Percentiles rank a stretch among this genome's conserved stretches.
These are phyloP conservation scores for Aspergillus sclerotioniger DNA, from an alignment of 495 filamentous ascomycete genomes.

Conservation along the genomic window DNA sequence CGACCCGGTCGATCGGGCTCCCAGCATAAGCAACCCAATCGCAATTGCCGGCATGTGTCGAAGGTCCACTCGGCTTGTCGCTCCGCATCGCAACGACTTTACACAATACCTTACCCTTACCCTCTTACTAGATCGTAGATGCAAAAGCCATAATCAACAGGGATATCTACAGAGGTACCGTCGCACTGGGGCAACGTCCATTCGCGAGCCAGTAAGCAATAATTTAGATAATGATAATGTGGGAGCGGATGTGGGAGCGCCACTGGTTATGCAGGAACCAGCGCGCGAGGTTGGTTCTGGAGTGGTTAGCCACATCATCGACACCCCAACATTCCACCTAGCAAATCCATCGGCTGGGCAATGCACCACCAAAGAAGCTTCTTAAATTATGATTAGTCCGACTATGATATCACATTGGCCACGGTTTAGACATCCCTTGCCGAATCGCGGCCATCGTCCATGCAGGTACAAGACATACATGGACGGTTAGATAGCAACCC, in stretches of 20 bases:
- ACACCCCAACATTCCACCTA: background rate
- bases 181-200: background rate
- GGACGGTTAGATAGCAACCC: background rate
- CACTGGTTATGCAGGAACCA: slow-evolving; percentile 3
- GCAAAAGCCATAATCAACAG: background rate
- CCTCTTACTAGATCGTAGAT: background rate
- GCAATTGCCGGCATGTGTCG: slow-evolving; percentile 6
- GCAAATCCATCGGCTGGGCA: background rate
- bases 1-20: background rate
- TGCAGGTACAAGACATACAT: slow-evolving; percentile 1
- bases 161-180: background rate
- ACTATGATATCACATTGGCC: background rate
- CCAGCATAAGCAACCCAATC: background rate
- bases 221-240: too few relatives aligned
- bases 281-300: slow-evolving; percentile 1
- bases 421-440: background rate
- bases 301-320: slow-evolving; percentile 1
- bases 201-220: background rate
- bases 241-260: background rate
- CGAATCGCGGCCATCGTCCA: background rate
- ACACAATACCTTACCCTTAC: background rate
- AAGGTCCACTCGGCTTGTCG: background rate
- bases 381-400: background rate
- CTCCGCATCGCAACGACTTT: background rate
- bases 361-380: background rate